phyloP scores from a whole-genome alignment of 768 basidiomycete genomes.

The Mycena kentingensis region DNA sequence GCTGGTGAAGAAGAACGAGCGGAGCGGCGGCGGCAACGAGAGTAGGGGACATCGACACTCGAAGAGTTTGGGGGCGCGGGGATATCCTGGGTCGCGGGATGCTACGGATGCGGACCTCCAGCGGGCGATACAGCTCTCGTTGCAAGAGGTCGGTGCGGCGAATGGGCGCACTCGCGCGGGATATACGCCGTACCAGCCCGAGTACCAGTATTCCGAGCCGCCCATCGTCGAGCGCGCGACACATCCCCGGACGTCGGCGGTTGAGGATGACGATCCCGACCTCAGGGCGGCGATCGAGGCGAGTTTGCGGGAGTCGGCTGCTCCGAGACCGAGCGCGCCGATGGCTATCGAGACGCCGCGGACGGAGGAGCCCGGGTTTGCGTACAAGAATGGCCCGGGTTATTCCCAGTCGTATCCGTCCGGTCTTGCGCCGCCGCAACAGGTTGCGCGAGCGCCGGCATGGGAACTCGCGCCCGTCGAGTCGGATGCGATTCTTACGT shows the following conservation, averaged over 20 bases:
- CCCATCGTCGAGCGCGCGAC: slow-evolving; percentile 64
- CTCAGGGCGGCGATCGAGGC: slow-evolving; percentile 94
- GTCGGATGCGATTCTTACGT: slow-evolving; percentile 83
- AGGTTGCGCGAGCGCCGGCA: slow-evolving; percentile 61
- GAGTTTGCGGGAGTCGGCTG: slow-evolving; percentile 80
- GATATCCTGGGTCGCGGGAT: slow-evolving; percentile 60
- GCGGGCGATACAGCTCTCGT: slow-evolving; percentile 87
- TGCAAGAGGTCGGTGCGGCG: slow-evolving; percentile 70
- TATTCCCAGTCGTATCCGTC: slow-evolving; percentile 51
- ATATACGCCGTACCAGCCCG: slow-evolving; percentile 68
- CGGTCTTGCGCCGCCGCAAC: slow-evolving; percentile 37
- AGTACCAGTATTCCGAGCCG: slow-evolving; percentile 60
- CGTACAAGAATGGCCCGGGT: slow-evolving; percentile 36
- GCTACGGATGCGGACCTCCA: slow-evolving; percentile 86
- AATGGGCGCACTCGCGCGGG: slow-evolving; percentile 55
- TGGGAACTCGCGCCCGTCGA: slow-evolving; percentile 85
- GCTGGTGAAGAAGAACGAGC: slow-evolving; percentile 64
- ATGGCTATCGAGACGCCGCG: slow-evolving; percentile 55
- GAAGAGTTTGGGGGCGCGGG: slow-evolving; percentile 52
- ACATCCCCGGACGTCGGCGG: slow-evolving; percentile 41
- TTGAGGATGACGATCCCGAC: slow-evolving; percentile 90
- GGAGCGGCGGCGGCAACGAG: slow-evolving; percentile 53
- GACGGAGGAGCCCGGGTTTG: slow-evolving; percentile 41
- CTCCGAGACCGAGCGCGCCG: slow-evolving; percentile 80
- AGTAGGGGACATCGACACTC: slow-evolving; percentile 57